Evolutionary conservation across 495 filamentous ascomycete genomes (phyloP).

Genomic region (Talaromyces adpressus): DNA sequence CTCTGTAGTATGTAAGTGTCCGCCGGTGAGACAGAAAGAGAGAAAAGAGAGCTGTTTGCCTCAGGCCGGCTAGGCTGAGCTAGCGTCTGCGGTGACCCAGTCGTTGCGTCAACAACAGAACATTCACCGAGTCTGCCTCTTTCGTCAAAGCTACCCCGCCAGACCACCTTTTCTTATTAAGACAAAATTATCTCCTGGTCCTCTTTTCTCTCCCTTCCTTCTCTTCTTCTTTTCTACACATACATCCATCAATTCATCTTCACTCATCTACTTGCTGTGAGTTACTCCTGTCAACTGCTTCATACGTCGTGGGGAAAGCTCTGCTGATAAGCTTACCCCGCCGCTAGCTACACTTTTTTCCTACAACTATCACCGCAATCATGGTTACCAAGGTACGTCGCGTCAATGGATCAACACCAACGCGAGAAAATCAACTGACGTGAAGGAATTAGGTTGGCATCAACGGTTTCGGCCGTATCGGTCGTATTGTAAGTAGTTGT

Average conservation of each 20-base stretch:
- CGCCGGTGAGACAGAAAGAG: slow-evolving; percentile 21
- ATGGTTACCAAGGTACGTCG: slow-evolving; percentile 37
- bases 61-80: background rate
- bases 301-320: background rate
- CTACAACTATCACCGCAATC: slow-evolving; percentile 18
- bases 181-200: slow-evolving; percentile 14
- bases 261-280: slow-evolving; percentile 5
- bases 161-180: slow-evolving; percentile 15
- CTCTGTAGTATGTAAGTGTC: slow-evolving; percentile 5
- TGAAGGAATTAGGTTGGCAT: slow-evolving; percentile 64
- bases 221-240: slow-evolving; percentile 15
- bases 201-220: slow-evolving; percentile 12
- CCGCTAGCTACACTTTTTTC: slow-evolving; percentile 11
- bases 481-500: slow-evolving; percentile 68
- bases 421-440: slow-evolving; percentile 1
- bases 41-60: background rate
- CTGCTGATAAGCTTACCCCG: slow-evolving; percentile 4
- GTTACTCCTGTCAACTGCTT: no score
- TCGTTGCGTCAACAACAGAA: slow-evolving; percentile 39
- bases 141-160: slow-evolving; percentile 25
- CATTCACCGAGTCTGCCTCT: slow-evolving; percentile 16
- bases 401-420: background rate
- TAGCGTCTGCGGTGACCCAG: slow-evolving; percentile 22
- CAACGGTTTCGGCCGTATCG: slow-evolving; percentile 99
- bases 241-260: slow-evolving; percentile 13